A percentile compares a stretch with the other conserved stretches of the same genome.
These are phyloP conservation scores for Gyromitra esculenta DNA, from an alignment of 2,329 filamentous ascomycete genomes.

Conservation along the genomic window DNA sequence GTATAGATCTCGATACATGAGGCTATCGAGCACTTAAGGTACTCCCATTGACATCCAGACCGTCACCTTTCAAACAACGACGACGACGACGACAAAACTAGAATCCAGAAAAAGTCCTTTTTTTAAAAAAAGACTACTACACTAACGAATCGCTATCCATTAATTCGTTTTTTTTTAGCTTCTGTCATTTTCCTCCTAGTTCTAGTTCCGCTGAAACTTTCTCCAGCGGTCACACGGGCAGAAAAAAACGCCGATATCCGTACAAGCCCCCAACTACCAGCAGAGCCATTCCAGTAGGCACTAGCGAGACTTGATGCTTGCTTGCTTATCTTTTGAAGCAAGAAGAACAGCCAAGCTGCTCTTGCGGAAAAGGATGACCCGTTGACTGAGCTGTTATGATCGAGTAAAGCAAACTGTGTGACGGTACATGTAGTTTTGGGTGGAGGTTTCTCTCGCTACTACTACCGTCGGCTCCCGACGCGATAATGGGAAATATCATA, in stretches of 20 bases:
- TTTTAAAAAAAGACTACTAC: not conserved
- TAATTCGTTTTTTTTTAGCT: not conserved
- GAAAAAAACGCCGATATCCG: not conserved
- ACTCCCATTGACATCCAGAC: not conserved
- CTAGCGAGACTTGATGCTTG: not conserved
- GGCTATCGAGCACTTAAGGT: not conserved
- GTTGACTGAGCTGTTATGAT: slow-evolving; percentile 2
- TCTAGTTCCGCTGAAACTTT: not conserved
- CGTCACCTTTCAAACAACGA: not conserved
- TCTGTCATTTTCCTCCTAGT: not conserved
- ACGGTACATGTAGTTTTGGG: not conserved
- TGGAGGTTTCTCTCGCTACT: not conserved
- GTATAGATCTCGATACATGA: not conserved
- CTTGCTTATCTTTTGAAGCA: not conserved
- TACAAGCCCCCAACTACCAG: not conserved
- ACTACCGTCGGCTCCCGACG: not conserved
- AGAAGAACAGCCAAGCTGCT: not conserved
- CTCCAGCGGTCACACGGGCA: not conserved
- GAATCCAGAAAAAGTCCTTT: not conserved
- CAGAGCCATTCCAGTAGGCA: not conserved
- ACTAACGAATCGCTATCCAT: not conserved
- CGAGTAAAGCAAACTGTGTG: not conserved
- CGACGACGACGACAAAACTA: too few relatives aligned
- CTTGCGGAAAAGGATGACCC: not conserved
- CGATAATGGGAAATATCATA: not conserved